Conservation (phyloP, 495 filamentous ascomycete genomes). For the Penicillium lagena region DNA sequence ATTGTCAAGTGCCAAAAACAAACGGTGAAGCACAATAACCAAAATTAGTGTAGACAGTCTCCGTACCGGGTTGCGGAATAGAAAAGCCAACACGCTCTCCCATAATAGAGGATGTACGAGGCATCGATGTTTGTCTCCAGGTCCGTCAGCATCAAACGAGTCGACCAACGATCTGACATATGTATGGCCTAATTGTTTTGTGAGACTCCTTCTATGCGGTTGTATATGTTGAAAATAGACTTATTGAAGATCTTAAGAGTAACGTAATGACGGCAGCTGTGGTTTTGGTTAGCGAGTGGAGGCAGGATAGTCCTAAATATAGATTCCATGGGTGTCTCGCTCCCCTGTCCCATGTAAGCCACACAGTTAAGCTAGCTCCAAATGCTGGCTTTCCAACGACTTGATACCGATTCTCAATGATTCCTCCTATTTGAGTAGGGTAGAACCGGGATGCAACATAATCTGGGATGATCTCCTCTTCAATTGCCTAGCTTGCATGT, state of each 20-base stretch:
- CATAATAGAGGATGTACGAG: slow-evolving; percentile 37
- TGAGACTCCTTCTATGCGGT: slow-evolving; percentile 14
- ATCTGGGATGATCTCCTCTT: slow-evolving; percentile 18
- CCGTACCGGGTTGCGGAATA: slow-evolving; percentile 21
- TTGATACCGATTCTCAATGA: slow-evolving; percentile 29
- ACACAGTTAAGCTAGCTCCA: slow-evolving; percentile 27
- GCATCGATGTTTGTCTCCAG: slow-evolving; percentile 33
- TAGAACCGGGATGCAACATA: slow-evolving; percentile 27
- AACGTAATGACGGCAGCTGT: slow-evolving; percentile 21
- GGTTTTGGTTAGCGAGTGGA: background rate
- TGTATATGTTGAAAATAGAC: slow-evolving; percentile 16
- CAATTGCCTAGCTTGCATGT: slow-evolving; percentile 4
- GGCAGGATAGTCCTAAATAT: background rate
- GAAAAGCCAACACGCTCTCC: slow-evolving; percentile 31
- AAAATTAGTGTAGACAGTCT: slow-evolving; percentile 16
- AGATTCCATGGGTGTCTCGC: slow-evolving; percentile 13
- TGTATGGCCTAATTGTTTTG: slow-evolving; percentile 17
- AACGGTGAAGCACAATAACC: slow-evolving; percentile 19
- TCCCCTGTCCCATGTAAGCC: slow-evolving; percentile 28
- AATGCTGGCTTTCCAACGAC: slow-evolving; percentile 32
- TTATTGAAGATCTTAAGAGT: slow-evolving; percentile 27
- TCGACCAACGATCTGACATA: slow-evolving; percentile 23
- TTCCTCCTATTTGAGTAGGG: slow-evolving; percentile 29
- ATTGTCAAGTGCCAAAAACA: slow-evolving; percentile 39
- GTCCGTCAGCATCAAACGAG: slow-evolving; percentile 24